Evolutionary conservation across 2,329 filamentous ascomycete species (phyloP).

Genomic region (Colletotrichum lini): DNA sequence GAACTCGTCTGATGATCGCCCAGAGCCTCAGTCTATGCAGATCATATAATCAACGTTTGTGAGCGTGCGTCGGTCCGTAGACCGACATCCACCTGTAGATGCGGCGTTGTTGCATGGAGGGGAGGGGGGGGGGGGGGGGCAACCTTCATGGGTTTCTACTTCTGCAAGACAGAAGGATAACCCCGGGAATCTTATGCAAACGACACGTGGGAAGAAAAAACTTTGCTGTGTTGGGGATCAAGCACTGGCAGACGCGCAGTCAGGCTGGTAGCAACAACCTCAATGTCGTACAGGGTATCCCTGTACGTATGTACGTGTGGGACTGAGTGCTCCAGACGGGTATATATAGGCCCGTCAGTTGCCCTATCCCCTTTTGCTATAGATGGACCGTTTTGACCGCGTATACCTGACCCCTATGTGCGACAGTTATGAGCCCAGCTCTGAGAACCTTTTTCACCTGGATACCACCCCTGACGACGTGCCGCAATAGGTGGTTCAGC

Average conservation of each 20-base stretch:
- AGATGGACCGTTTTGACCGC: too few species aligned
- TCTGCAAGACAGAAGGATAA: neutral
- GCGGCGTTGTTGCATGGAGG: neutral
- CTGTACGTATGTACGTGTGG: too few species aligned
- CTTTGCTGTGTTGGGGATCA: constrained; percentile 4
- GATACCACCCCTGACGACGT: too few species aligned
- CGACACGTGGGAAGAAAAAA: constrained; percentile 1
- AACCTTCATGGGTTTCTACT: constrained; percentile 1
- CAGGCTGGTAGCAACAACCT: neutral
- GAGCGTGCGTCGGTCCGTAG: neutral
- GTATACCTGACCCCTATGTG: too few species aligned
- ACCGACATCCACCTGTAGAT: neutral
- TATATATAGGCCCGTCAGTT: too few species aligned
- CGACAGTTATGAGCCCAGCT: too few species aligned
- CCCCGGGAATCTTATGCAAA: constrained; percentile 1
- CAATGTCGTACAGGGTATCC: too few species aligned
- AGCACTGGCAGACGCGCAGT: constrained; percentile 1
- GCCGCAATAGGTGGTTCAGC: too few species aligned
- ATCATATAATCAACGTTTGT: neutral
- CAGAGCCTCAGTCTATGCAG: neutral
- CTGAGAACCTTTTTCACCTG: too few species aligned
- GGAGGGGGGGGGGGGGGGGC: neutral
- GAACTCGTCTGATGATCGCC: neutral
- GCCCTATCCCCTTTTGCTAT: too few species aligned
- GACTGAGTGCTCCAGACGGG: too few species aligned